Evolutionary conservation across 2,329 filamentous ascomycete genomes (phyloP), one percentile per base, ranked within the genome.

Genomic region (Epichloe uncinata): DNA sequence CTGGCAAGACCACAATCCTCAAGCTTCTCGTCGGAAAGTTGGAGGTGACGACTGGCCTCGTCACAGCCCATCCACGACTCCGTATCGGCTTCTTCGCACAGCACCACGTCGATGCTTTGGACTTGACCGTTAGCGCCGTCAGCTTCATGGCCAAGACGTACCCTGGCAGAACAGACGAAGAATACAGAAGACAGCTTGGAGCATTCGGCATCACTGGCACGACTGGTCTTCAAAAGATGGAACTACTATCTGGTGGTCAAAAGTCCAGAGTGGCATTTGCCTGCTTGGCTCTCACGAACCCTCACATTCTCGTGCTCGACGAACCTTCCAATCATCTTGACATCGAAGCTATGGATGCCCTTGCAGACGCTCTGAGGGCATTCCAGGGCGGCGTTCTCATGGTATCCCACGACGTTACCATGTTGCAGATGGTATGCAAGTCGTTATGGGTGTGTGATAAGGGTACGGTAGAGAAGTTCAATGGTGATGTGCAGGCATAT

Each of bases 391-490:
- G 93, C 66, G 90, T 98, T 50, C 73, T 98, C 60, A 97, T 98
- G 89, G 93, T 98, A 51, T 95, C 87, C 62, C 93, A 98, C 84
- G 93, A 98, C 65, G 93, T 98, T 49, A 97, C 93, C 1, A 96
- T 98, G 88, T 68, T 98, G 67, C 89, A 95, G 73, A 95, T 86
- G 48, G 93, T 98, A 37, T 98, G 93, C 69, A 93, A 76, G 47
- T 93, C 84, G 64, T 71, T 98, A 62, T 98, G 93, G 93, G 91
- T 98, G 55, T 98, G 93, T 63, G 93, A 98, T 66, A 75, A 84
- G 52, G 93, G 93, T 9, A 93, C 84, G 1, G 90, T 98, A 18
- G 88, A 95, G 77, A 90, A 96, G 72, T 98, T 98, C 70, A 82
- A 85, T 53, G 93, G 93, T 35, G 90, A 94, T 60, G 90, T 98